Evolutionary conservation across 805 yeast genomes (phyloP).

Genomic region (Metschnikowia santaceciliae): DNA sequence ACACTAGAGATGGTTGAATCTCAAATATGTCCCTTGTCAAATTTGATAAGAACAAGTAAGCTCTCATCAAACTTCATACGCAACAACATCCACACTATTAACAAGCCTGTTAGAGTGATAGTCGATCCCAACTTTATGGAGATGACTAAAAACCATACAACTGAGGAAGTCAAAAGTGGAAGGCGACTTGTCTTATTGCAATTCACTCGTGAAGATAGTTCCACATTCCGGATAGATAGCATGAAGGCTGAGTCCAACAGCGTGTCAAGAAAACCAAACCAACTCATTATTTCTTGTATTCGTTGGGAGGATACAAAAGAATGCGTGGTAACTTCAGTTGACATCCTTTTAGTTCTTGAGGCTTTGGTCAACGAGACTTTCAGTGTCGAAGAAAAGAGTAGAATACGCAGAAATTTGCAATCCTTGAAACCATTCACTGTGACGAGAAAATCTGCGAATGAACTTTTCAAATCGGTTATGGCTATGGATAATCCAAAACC

Average conservation of each 20-base stretch:
- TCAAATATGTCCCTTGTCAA: slow-evolving; percentile 1
- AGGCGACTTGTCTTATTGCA: slow-evolving; percentile 49
- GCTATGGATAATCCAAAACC: slow-evolving; percentile 61
- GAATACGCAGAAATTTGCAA: slow-evolving; percentile 64
- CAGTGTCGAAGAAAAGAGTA: slow-evolving; percentile 64
- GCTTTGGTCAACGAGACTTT: slow-evolving; percentile 51
- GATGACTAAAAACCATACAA: slow-evolving; percentile 46
- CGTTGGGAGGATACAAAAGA: slow-evolving; percentile 47
- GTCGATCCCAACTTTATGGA: slow-evolving; percentile 28
- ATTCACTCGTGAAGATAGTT: slow-evolving; percentile 24
- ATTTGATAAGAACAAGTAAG: slow-evolving; percentile 15
- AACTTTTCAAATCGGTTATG: slow-evolving; percentile 44
- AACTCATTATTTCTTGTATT: slow-evolving; percentile 55
- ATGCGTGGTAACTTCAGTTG: slow-evolving; percentile 61
- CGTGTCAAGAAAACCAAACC: slow-evolving; percentile 32
- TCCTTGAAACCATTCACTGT: slow-evolving; percentile 59
- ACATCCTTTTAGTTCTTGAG: slow-evolving; percentile 55
- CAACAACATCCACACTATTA: slow-evolving; percentile 17
- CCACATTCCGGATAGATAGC: slow-evolving; percentile 10
- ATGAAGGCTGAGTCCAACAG: slow-evolving; percentile 27
- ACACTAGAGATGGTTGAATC: not conserved
- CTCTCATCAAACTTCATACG: slow-evolving; percentile 17
- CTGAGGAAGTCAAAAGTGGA: slow-evolving; percentile 36
- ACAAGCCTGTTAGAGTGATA: slow-evolving; percentile 26
- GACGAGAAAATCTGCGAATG: slow-evolving; percentile 34